Evolutionary conservation across 192 early-diverging fungal species (phyloP), one percentile per base, ranked within the genome.

Genomic region (Gaertneriomyces semiglobifer): DNA sequence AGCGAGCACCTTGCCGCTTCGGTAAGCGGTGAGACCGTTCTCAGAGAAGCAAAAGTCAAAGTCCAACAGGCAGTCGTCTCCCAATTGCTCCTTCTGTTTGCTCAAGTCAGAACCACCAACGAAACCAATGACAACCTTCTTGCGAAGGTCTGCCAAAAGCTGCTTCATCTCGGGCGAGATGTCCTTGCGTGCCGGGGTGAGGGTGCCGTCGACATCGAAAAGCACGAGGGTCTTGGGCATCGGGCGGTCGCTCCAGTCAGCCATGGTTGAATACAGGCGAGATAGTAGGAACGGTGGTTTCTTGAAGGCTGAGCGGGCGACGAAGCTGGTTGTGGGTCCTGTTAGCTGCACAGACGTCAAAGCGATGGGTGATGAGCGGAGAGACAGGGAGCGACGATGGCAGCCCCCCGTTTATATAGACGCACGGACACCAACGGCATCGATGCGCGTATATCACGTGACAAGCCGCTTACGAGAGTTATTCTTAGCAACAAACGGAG

Each of bases 31-130:
- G 62, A 98, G 83, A 10, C 96, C 96, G 84, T 98, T 98, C 77
- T 98, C 95, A 44, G 95, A 87, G 77, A 98, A 98, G 74, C 87
- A 91, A 77, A 82, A 98, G 75, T 98, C 96, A 80, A 98, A 98
- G 72, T 33, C 62, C 25, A 14, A 64, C 72, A 38, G 83, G 92
- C 92, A 88, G 69, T 85, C 81, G 18, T 74, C 72, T 38, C 94
- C 96, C 69, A 98, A 84, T 79, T 98, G 96, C 80, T 98, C 96
- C 66, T 87, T 70, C 81, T 98, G 96, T 83, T 98, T 98, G 74
- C 55, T 74, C 59, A 98, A 77, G 68, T 98, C 95, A 41, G 92
- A 93, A 48, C 95, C 95, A 38, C 96, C 96, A 44, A 98, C 96
- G 73, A 98, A 98, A 9, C 96, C 96, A 65, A 96, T 81, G 41